Percentiles rank a stretch among this genome's conserved stretches.
Evolutionary conservation across 192 early-diverging fungal genomes (phyloP).

Genomic region (Spizellomyces punctatus): DNA sequence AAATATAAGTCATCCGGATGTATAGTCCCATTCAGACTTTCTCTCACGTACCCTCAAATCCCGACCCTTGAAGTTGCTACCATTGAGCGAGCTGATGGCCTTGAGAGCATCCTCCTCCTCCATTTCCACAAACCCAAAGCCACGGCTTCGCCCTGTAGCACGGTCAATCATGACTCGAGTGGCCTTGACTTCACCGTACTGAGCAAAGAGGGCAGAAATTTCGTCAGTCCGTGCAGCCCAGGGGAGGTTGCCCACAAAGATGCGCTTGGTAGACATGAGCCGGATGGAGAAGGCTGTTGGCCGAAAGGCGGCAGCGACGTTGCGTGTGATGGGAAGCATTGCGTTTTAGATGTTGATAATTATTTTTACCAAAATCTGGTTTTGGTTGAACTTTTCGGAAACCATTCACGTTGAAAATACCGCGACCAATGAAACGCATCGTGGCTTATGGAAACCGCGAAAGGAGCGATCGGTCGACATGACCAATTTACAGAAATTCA

Average conservation of each 20-base stretch:
- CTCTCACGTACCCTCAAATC: conserved; percentile 25
- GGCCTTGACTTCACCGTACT: conserved; percentile 66
- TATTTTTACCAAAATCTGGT: too few species aligned
- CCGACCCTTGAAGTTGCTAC: conserved; percentile 36
- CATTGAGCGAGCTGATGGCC: conserved; percentile 41
- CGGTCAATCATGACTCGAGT: conserved; percentile 73
- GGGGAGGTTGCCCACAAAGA: conserved; percentile 74
- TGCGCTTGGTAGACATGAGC: conserved; percentile 36
- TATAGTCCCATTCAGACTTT: too few species aligned
- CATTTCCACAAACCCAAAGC: conserved; percentile 57
- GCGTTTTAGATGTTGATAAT: too few species aligned
- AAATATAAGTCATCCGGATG: too few species aligned
- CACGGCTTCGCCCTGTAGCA: conserved; percentile 69
- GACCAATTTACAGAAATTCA: too few species aligned
- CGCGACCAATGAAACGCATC: too few species aligned
- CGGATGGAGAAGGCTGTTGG: neutral
- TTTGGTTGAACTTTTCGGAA: too few species aligned
- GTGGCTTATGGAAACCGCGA: too few species aligned
- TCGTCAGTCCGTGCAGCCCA: conserved; percentile 64
- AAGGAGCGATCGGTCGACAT: too few species aligned
- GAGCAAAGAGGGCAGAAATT: conserved; percentile 57
- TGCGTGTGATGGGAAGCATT: too few species aligned
- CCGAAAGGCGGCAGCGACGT: too few species aligned
- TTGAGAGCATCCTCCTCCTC: conserved; percentile 37
- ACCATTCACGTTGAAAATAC: too few species aligned